Evolutionary conservation across 257 asterid genomes (phyloP).

Genomic region (Avicennia marina): DNA sequence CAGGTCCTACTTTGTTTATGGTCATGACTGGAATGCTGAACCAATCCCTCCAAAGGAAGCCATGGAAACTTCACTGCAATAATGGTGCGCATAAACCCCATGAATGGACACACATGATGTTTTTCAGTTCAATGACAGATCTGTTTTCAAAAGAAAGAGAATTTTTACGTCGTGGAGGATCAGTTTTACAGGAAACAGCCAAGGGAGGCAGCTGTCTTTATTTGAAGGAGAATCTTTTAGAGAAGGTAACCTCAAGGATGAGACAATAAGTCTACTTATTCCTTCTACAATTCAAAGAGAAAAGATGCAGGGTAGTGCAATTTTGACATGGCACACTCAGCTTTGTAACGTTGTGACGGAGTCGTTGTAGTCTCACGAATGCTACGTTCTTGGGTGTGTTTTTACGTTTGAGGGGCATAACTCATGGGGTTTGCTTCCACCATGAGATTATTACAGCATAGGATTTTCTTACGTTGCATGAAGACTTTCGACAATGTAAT

Average conservation of each 20-base stretch:
- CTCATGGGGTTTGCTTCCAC: no score
- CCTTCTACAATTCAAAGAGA: conserved; percentile 42
- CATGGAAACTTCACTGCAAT: conserved; percentile 48
- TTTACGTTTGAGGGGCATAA: no score
- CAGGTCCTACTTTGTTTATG: conserved; percentile 2
- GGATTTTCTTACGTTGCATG: no score
- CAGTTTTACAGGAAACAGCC: conserved; percentile 38
- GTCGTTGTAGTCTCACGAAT: no score
- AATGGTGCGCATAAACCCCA: conserved; percentile 53
- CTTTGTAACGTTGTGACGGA: no score
- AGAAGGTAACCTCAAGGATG: conserved; percentile 31
- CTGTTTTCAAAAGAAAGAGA: no score
- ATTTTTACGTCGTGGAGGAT: no score
- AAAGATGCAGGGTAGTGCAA: conserved; percentile 20
- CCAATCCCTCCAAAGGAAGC: no score
- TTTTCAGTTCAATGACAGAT: no score
- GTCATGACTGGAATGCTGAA: conserved; percentile 1
- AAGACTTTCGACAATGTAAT: no score
- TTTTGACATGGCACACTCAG: conserved; percentile 13
- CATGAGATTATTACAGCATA: no score
- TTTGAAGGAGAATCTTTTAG: conserved; percentile 33
- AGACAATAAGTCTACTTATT: conserved; percentile 42
- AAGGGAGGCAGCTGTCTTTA: conserved; percentile 31
- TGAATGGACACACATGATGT: conserved; percentile 64
- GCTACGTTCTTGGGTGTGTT: no score